Evolutionary conservation across 257 asterid species (phyloP).

Genomic region (Solanum neorickii): DNA sequence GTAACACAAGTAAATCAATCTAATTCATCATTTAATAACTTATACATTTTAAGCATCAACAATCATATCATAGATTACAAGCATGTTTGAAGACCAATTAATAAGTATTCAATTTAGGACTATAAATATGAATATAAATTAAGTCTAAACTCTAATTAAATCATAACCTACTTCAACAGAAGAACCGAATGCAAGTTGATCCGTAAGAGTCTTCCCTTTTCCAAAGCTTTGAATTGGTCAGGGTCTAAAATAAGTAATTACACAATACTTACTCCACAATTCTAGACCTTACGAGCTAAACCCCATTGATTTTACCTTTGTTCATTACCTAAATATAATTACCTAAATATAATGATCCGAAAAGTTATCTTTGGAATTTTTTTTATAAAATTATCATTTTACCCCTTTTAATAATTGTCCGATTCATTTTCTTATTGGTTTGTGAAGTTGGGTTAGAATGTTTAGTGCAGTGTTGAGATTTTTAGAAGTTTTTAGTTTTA

Average conservation of each 20-base stretch:
- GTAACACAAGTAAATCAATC: not conserved
- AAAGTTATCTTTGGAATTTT: no score
- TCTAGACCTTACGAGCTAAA: not conserved
- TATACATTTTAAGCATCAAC: not conserved
- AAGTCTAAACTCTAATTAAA: not conserved
- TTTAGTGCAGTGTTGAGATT: not conserved
- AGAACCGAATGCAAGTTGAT: not conserved
- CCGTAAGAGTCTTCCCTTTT: not conserved
- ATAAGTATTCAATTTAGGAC: not conserved
- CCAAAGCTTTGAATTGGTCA: not conserved
- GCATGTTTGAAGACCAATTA: not conserved
- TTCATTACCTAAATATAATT: not conserved
- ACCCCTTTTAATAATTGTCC: not conserved
- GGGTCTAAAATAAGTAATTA: not conserved
- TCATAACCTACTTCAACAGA: not conserved
- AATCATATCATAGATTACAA: not conserved
- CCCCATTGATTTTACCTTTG: not conserved
- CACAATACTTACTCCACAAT: not conserved
- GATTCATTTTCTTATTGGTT: not conserved
- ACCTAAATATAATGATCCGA: not conserved
- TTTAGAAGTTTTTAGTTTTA: not conserved
- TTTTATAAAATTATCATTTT: no score
- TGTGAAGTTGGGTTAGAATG: not conserved
- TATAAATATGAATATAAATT: not conserved
- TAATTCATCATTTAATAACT: not conserved